A percentile compares a stretch with the other conserved stretches of the same genome.
These are phyloP conservation scores for Inonotus obliquus DNA, from an alignment of 1,284 basidiomycete genomes.

Conservation along the genomic window DNA sequence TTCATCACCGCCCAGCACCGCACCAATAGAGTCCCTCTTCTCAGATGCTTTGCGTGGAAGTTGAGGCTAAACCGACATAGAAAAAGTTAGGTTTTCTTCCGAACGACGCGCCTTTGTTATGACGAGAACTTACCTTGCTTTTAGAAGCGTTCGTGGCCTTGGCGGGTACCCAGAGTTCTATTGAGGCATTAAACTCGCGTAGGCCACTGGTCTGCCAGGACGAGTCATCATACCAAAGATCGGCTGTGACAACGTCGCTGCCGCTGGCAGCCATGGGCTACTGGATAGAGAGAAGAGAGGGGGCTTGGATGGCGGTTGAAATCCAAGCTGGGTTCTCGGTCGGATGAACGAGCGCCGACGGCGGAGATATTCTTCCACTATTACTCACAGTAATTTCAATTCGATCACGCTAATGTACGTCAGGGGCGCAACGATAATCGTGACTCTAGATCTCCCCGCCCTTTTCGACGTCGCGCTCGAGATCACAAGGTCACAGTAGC, in stretches of 20 bases:
- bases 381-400: conserved; percentile 2
- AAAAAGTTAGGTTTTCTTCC: neutral
- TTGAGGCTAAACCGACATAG: conserved; percentile 25
- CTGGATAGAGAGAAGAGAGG: neutral
- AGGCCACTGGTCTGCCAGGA: conserved; percentile 10
- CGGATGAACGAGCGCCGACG: neutral
- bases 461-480: neutral
- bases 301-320: neutral
- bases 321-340: neutral
- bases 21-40: conserved; percentile 44
- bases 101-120: neutral
- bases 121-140: conserved; percentile 46
- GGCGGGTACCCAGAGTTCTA: conserved; percentile 60
- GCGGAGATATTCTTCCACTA: neutral
- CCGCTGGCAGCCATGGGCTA: conserved; percentile 8
- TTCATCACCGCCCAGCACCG: conserved; percentile 30
- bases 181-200: conserved; percentile 45
- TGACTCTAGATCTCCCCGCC: neutral
- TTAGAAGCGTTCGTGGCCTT: conserved; percentile 40
- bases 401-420: neutral
- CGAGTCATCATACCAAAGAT: conserved; percentile 16
- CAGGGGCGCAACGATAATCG: neutral
- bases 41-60: conserved; percentile 47
- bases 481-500: neutral
- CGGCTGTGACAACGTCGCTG: conserved; percentile 1